Evolutionary conservation across 768 basidiomycete species (phyloP).

Genomic region (Hericium erinaceus): DNA sequence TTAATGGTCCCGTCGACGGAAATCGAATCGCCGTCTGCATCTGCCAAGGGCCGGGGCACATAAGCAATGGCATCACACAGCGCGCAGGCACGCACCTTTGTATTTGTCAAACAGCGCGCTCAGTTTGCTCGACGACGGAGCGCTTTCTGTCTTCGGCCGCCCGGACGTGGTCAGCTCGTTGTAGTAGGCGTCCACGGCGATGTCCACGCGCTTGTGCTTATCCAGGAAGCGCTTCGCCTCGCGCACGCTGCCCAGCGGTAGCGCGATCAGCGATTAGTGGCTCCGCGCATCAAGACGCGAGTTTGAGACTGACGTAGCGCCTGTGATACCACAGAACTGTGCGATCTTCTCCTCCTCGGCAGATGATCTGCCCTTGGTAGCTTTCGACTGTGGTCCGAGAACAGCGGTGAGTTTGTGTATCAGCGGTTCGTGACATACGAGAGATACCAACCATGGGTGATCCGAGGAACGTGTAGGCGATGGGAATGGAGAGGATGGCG

Average conservation of each 20-base stretch:
- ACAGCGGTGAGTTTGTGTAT: no score
- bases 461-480: neutral
- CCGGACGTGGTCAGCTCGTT: conserved; percentile 33
- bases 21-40: conserved; percentile 54
- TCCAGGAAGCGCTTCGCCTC: conserved; percentile 66
- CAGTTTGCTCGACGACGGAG: conserved; percentile 25
- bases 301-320: conserved; percentile 48
- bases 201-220: conserved; percentile 58
- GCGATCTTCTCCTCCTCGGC: conserved; percentile 37
- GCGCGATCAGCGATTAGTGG: neutral
- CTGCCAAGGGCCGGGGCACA: conserved; percentile 21
- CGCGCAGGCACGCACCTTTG: conserved; percentile 25
- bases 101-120: conserved; percentile 33
- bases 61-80: neutral
- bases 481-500: neutral
- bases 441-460: no score
- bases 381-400: neutral
- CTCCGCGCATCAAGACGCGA: neutral
- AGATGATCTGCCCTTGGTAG: neutral
- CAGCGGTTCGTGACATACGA: no score
- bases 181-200: conserved; percentile 68
- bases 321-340: conserved; percentile 61
- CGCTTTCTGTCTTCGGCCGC: conserved; percentile 7
- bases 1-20: conserved; percentile 72
- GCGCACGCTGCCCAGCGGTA: conserved; percentile 21